Evolutionary conservation across 2,329 filamentous ascomycete genomes (phyloP).

Genomic region (Hansfordia pulvinata): DNA sequence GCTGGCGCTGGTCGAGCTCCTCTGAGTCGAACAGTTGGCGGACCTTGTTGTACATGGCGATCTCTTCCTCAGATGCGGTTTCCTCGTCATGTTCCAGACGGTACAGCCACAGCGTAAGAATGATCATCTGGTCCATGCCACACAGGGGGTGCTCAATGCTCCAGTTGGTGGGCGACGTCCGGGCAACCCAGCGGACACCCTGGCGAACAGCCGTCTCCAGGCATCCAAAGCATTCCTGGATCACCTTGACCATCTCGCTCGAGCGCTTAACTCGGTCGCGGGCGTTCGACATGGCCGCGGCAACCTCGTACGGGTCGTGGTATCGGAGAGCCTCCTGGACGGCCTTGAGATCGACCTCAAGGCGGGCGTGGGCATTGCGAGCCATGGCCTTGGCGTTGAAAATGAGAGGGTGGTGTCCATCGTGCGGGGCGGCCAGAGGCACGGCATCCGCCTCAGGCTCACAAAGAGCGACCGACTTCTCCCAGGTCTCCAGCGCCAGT

Average conservation of each 20-base stretch:
- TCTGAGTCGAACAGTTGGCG: constrained; percentile 86
- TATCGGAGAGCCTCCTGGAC: constrained; percentile 95
- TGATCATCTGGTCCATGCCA: constrained; percentile 93
- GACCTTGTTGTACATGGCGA: constrained; percentile 85
- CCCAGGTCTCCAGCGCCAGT: constrained; percentile 94
- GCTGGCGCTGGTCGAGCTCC: constrained; percentile 57
- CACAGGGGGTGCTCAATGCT: constrained; percentile 96
- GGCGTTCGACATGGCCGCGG: constrained; percentile 88
- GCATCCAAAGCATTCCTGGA: constrained; percentile 94
- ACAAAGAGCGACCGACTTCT: constrained; percentile 86
- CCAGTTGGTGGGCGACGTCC: constrained; percentile 96
- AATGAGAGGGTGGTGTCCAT: constrained; percentile 89
- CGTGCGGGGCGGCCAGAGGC: constrained; percentile 84
- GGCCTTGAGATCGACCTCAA: constrained; percentile 90
- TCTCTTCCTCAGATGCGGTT: constrained; percentile 69
- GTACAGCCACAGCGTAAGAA: constrained; percentile 95
- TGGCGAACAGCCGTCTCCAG: constrained; percentile 91
- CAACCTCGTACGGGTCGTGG: constrained; percentile 94
- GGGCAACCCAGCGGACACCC: constrained; percentile 95
- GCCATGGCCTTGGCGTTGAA: constrained; percentile 98
- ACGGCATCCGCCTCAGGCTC: constrained; percentile 83
- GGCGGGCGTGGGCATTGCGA: constrained; percentile 79
- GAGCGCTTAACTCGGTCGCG: constrained; percentile 90
- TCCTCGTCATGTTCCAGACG: constrained; percentile 98
- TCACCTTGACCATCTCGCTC: constrained; percentile 96